Percentiles rank a stretch among this genome's conserved stretches.
Evolutionary conservation across 2,329 filamentous ascomycete genomes (phyloP).

Genomic region (Hypoxylon rubiginosum): DNA sequence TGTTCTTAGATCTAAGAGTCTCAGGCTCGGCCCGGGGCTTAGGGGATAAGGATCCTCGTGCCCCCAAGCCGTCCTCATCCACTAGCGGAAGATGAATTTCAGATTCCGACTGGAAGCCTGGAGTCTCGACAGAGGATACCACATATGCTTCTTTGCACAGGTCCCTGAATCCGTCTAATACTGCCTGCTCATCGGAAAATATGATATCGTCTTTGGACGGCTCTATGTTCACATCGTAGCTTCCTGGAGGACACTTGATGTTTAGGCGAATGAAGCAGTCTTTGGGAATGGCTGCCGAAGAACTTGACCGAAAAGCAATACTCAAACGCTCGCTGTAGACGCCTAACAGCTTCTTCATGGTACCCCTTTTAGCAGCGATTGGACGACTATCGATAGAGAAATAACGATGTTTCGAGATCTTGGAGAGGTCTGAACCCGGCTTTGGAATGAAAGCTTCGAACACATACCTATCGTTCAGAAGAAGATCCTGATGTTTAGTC

Average conservation of each 20-base stretch:
- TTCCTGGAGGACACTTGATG: slow-evolving; percentile 71
- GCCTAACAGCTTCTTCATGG: slow-evolving; percentile 69
- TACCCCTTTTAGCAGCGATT: slow-evolving; percentile 67
- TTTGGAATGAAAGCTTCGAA: slow-evolving; percentile 72
- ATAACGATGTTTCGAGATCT: slow-evolving; percentile 67
- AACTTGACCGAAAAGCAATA: slow-evolving; percentile 44
- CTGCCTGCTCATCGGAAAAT: slow-evolving; percentile 67
- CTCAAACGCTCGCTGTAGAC: slow-evolving; percentile 66
- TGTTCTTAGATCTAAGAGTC: background rate
- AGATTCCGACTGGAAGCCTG: background rate
- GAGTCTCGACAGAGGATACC: background rate
- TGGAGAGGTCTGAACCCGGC: slow-evolving; percentile 59
- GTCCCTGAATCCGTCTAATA: slow-evolving; percentile 62
- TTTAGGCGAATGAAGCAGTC: slow-evolving; percentile 74
- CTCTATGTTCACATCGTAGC: slow-evolving; percentile 80
- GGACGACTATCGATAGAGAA: slow-evolving; percentile 78
- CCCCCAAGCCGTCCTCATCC: background rate
- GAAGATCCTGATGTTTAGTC: background rate
- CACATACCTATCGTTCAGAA: slow-evolving; percentile 53
- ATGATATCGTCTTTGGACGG: slow-evolving; percentile 79
- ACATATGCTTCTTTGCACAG: slow-evolving; percentile 60
- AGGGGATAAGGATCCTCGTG: slow-evolving; percentile 2
- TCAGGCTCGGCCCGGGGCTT: background rate
- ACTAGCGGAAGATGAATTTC: background rate
- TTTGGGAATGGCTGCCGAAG: slow-evolving; percentile 52